Percentiles rank a stretch among this genome's conserved stretches.
Evolutionary conservation across 768 basidiomycete species (phyloP).

Genomic region (Podaxis sp.): DNA sequence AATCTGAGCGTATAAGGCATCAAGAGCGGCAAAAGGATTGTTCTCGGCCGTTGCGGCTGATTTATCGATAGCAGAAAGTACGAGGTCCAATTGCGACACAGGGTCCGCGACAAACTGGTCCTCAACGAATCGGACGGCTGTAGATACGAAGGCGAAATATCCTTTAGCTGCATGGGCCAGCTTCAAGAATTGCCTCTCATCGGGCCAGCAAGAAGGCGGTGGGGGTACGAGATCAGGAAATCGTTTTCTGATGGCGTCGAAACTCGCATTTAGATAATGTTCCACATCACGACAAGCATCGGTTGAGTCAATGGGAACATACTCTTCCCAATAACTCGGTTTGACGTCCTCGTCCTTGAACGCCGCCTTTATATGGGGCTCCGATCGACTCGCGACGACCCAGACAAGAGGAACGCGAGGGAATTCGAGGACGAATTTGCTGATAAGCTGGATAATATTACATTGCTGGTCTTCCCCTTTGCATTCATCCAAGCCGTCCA

Average conservation of each 20-base stretch:
- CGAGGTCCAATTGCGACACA: neutral
- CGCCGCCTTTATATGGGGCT: neutral
- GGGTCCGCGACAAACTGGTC: neutral
- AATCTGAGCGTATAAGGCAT: neutral
- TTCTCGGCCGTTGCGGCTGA: too few species aligned
- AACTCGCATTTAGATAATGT: neutral
- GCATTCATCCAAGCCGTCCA: conserved; percentile 7
- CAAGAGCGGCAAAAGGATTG: neutral
- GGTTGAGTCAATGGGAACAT: neutral
- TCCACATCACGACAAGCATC: neutral
- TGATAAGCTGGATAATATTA: neutral
- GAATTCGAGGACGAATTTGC: neutral
- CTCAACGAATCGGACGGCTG: neutral
- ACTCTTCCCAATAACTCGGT: neutral
- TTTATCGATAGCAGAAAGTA: neutral
- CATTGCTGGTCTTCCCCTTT: neutral
- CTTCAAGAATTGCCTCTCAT: neutral
- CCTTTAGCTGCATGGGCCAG: neutral
- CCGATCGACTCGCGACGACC: neutral
- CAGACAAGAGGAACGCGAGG: neutral
- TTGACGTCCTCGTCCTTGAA: neutral
- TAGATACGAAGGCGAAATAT: neutral
- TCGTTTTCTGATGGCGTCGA: neutral
- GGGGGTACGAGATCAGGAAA: neutral
- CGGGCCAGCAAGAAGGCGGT: neutral